Percentiles rank a stretch among this genome's conserved stretches.
Evolutionary conservation across 1,284 basidiomycete genomes (phyloP).

Genomic region (Blastosporella zonata): DNA sequence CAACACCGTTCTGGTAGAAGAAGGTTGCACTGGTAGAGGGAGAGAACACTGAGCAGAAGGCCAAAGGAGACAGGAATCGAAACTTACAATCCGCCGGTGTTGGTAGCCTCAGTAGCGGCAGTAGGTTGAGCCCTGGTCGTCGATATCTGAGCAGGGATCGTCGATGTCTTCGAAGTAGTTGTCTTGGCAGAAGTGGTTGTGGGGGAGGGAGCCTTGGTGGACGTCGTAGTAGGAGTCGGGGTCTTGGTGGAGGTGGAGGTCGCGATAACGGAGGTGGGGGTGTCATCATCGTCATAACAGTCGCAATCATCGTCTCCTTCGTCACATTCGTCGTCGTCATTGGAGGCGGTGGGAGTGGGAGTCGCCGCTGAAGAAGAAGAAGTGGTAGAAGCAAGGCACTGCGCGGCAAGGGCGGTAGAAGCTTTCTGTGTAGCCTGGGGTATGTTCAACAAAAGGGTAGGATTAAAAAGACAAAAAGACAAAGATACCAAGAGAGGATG

Average conservation of each 20-base stretch:
- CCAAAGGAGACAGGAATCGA: slow-evolving; percentile 17
- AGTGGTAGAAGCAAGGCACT: slow-evolving; percentile 44
- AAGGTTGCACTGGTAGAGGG: slow-evolving; percentile 55
- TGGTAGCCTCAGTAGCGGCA: slow-evolving; percentile 13
- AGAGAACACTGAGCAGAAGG: slow-evolving; percentile 9
- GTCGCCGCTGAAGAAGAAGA: slow-evolving; percentile 20
- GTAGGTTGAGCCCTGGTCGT: slow-evolving; percentile 17
- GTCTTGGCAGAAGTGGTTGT: slow-evolving; percentile 10
- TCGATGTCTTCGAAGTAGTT: slow-evolving; percentile 1
- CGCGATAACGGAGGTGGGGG: slow-evolving; percentile 11
- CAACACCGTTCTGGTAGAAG: slow-evolving; percentile 65
- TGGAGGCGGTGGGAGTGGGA: slow-evolving; percentile 22
- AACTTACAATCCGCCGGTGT: slow-evolving; percentile 49
- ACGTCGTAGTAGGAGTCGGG: slow-evolving; percentile 14
- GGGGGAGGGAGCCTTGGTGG: neutral
- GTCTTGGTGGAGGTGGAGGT: slow-evolving; percentile 6
- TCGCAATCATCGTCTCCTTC: slow-evolving; percentile 31
- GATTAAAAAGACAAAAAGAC: slow-evolving; percentile 1
- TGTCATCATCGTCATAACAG: slow-evolving; percentile 21
- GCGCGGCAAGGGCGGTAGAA: slow-evolving; percentile 41
- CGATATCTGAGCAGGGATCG: neutral
- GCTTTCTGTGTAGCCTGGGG: slow-evolving; percentile 47
- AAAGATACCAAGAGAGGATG: slow-evolving; percentile 46
- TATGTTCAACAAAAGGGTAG: slow-evolving; percentile 7
- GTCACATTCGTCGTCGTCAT: slow-evolving; percentile 30